Evolutionary conservation across 257 asterid species (phyloP).

Genomic region (Echium plantagineum): DNA sequence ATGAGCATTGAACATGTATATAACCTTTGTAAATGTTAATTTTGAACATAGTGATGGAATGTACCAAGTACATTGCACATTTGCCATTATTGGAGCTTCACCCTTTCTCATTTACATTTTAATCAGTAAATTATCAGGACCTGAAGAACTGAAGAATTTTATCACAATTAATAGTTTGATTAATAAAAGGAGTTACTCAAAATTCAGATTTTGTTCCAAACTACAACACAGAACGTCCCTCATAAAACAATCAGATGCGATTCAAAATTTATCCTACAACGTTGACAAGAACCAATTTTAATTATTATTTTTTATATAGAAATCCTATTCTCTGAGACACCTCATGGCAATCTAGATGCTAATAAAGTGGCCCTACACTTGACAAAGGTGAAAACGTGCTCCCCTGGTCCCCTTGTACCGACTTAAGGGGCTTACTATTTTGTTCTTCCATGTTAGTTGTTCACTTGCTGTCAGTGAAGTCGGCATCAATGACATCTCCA

Average conservation of each 20-base stretch:
- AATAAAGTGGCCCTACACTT: neutral
- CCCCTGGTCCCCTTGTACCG: too few relatives aligned
- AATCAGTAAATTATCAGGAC: too few relatives aligned
- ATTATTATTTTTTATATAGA: too few relatives aligned
- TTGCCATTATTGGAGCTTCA: too few relatives aligned
- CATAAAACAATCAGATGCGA: neutral
- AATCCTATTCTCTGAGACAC: neutral
- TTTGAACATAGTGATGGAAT: too few relatives aligned
- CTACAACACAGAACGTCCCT: neutral
- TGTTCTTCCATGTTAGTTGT: conserved; percentile 6
- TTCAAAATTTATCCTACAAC: neutral
- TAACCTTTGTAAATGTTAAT: too few relatives aligned
- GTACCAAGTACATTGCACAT: too few relatives aligned
- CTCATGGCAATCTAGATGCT: neutral
- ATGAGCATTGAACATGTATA: too few relatives aligned
- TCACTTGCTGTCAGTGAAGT: conserved; percentile 90
- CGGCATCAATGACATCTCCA: conserved; percentile 96
- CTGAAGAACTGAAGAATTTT: too few relatives aligned
- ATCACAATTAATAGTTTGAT: too few relatives aligned
- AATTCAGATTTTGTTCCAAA: neutral
- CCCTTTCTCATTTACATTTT: too few relatives aligned
- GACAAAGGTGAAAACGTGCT: neutral
- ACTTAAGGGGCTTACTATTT: neutral
- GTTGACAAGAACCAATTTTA: neutral
- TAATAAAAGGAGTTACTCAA: too few relatives aligned